Evolutionary conservation across 768 basidiomycete genomes (phyloP).

Genomic region (Candolleomyces efflorescens): DNA sequence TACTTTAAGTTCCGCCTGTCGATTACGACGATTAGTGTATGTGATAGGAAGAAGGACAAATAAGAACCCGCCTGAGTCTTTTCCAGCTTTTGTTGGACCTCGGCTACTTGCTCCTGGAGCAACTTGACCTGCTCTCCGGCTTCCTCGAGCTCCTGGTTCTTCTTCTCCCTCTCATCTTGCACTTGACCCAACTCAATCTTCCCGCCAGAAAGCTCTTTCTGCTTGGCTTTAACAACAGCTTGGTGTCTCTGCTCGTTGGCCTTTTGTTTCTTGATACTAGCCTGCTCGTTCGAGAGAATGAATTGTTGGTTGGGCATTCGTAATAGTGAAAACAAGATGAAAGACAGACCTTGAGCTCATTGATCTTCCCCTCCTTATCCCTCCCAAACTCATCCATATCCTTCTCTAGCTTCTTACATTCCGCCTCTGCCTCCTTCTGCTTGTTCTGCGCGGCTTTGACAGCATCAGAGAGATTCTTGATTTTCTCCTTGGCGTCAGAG

Average conservation of each 20-base stretch:
- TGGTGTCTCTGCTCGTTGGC: slow-evolving; percentile 75
- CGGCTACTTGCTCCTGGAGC: slow-evolving; percentile 59
- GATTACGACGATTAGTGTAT: neutral
- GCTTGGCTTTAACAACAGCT: slow-evolving; percentile 76
- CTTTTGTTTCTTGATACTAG: slow-evolving; percentile 78
- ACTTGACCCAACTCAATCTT: slow-evolving; percentile 90
- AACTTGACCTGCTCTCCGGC: slow-evolving; percentile 44
- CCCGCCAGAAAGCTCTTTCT: slow-evolving; percentile 87
- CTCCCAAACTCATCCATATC: slow-evolving; percentile 99
- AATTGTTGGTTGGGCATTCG: neutral
- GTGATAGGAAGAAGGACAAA: neutral
- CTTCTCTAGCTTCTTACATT: slow-evolving; percentile 84
- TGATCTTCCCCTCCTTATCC: slow-evolving; percentile 96
- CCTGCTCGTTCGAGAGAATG: slow-evolving; percentile 36
- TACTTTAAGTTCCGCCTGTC: slow-evolving; percentile 52
- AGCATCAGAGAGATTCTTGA: slow-evolving; percentile 52
- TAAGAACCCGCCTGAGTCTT: slow-evolving; percentile 38
- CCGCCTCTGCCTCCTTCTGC: slow-evolving; percentile 70
- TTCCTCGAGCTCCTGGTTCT: slow-evolving; percentile 40
- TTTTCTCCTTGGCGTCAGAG: slow-evolving; percentile 60
- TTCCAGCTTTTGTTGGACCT: slow-evolving; percentile 46
- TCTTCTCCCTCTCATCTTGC: slow-evolving; percentile 62
- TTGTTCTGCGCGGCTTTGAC: slow-evolving; percentile 68
- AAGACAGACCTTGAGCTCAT: slow-evolving; percentile 74
- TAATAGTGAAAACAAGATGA: neutral